These are phyloP conservation scores for Gracilaria domingensis DNA, from an alignment of 23 red algal genomes.

Conservation along the genomic window DNA sequence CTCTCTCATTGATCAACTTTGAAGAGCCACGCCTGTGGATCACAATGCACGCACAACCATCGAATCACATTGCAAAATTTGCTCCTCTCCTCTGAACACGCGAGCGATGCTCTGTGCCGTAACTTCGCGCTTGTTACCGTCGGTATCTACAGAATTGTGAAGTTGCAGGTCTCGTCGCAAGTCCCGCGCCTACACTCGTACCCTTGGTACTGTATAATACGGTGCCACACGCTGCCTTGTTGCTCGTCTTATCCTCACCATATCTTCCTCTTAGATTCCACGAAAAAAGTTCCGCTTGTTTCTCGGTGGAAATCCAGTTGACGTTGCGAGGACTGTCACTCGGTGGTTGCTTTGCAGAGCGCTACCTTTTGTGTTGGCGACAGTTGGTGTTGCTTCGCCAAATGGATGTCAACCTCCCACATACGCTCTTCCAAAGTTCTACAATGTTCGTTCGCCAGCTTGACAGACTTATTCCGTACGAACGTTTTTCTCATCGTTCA, in stretches of 20 bases:
- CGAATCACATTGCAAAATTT: conserved; percentile 12
- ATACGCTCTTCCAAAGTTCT: conserved; percentile 5
- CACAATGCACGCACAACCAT: not conserved
- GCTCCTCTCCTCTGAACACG: not conserved
- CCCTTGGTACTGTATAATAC: no score
- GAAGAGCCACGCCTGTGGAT: not conserved
- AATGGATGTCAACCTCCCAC: conserved; percentile 6
- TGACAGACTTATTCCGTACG: conserved; percentile 25
- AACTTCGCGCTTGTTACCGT: no score
- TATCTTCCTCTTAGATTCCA: not conserved
- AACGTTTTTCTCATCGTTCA: not conserved
- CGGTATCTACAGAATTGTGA: no score
- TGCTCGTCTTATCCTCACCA: not conserved
- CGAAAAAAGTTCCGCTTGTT: not conserved
- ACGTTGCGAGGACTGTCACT: not conserved
- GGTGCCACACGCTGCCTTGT: no score
- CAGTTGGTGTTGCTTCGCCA: not conserved
- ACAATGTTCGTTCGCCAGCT: conserved; percentile 54
- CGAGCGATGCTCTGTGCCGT: no score
- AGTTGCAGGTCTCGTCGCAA: no score
- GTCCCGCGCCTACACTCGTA: no score
- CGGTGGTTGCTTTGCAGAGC: not conserved
- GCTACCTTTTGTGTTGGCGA: not conserved
- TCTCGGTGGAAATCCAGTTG: not conserved
- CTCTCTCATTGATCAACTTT: not conserved